phyloP scores from a whole-genome alignment of 2,329 filamentous ascomycete genomes.

The Ceratocystis albifundus region DNA sequence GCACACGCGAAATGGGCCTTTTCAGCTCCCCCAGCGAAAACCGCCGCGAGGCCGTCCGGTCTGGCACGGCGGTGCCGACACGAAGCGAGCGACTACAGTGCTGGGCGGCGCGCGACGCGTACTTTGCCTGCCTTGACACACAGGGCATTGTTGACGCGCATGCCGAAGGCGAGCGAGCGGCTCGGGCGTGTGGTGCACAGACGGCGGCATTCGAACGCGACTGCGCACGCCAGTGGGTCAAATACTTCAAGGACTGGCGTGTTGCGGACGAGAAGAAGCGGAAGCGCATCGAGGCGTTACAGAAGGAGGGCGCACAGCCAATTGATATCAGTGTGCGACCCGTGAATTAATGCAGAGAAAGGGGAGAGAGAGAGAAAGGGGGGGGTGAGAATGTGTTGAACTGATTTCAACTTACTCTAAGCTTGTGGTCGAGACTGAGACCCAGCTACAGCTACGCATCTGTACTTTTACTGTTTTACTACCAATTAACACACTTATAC shows the following conservation, averaged over 20 bases:
- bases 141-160: constrained; percentile 63
- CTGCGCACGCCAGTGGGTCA: constrained; percentile 87
- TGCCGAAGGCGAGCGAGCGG: constrained; percentile 31
- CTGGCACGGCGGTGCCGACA: constrained; percentile 62
- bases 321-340: constrained; percentile 19
- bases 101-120: constrained; percentile 80
- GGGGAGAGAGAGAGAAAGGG: not conserved
- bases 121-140: constrained; percentile 78
- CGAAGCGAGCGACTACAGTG: constrained; percentile 69
- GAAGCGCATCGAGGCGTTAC: constrained; percentile 62
- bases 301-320: constrained; percentile 53
- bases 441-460: not conserved
- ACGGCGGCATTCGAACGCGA: constrained; percentile 60
- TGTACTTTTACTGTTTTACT: constrained; percentile 10
- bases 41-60: constrained; percentile 44
- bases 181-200: constrained; percentile 34
- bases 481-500: not conserved
- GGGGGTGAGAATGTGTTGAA: not conserved
- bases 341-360: constrained; percentile 7
- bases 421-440: not conserved
- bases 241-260: constrained; percentile 94
- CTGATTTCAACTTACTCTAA: not conserved
- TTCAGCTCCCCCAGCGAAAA: constrained; percentile 35
- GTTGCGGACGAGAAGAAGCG: constrained; percentile 86
- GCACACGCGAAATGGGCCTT: constrained; percentile 36